Percentiles rank a stretch among this genome's conserved stretches.
These are phyloP conservation scores for Xerocomellus amylosporus DNA, from an alignment of 768 basidiomycete species.

Conservation along the genomic window DNA sequence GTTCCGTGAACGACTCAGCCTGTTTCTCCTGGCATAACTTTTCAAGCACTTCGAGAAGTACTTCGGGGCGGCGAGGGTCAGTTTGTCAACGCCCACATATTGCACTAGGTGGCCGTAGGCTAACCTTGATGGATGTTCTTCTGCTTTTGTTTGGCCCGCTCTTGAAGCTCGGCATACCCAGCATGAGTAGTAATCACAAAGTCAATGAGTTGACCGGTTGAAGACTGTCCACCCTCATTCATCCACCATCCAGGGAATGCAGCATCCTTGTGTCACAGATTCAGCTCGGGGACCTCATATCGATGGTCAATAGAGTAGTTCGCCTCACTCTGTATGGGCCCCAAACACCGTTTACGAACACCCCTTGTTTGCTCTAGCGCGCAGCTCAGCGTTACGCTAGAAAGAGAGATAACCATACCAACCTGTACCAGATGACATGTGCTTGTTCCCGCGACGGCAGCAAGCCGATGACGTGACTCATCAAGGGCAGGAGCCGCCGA, in stretches of 20 bases:
- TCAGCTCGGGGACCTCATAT: not conserved
- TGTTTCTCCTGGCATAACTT: slow-evolving; percentile 54
- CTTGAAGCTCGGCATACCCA: slow-evolving; percentile 69
- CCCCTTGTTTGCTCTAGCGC: slow-evolving; percentile 68
- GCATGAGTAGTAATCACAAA: slow-evolving; percentile 93
- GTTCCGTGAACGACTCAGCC: slow-evolving; percentile 67
- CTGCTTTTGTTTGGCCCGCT: slow-evolving; percentile 55
- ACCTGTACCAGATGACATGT: slow-evolving; percentile 95
- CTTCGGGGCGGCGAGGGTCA: slow-evolving; percentile 31
- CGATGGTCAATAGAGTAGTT: not conserved
- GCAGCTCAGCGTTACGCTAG: not conserved
- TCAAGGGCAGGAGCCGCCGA: slow-evolving; percentile 60
- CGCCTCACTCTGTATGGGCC: slow-evolving; percentile 71
- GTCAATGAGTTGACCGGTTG: slow-evolving; percentile 92
- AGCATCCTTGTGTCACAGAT: slow-evolving; percentile 53
- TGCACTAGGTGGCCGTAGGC: not conserved
- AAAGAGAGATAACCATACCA: slow-evolving; percentile 4
- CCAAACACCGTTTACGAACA: slow-evolving; percentile 93
- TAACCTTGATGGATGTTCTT: slow-evolving; percentile 59
- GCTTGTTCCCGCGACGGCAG: slow-evolving; percentile 93
- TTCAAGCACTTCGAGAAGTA: slow-evolving; percentile 74
- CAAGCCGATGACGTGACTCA: slow-evolving; percentile 79
- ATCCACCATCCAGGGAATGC: slow-evolving; percentile 97
- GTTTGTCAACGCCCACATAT: not conserved
- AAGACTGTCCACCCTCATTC: slow-evolving; percentile 99